Evolutionary conservation across 2,329 filamentous ascomycete species (phyloP).

Genomic region (Pyrenochaeta sp.): DNA sequence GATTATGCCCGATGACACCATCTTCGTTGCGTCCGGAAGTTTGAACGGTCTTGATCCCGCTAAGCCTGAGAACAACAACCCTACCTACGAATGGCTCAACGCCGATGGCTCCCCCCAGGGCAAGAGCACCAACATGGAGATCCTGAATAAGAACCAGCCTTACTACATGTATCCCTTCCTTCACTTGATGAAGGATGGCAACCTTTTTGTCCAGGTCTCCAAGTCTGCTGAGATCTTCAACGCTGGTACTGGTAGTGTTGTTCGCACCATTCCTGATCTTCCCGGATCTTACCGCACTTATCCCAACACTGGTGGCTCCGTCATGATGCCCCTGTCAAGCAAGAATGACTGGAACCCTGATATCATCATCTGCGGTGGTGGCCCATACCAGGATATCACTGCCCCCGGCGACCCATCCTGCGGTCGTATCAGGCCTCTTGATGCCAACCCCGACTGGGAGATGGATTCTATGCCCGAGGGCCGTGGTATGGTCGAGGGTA

Average conservation of each 20-base stretch:
- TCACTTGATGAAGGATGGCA: conserved; percentile 64
- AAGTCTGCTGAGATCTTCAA: conserved; percentile 66
- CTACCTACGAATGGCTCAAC: conserved; percentile 68
- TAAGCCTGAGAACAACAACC: conserved; percentile 66
- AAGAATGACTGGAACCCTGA: conserved; percentile 62
- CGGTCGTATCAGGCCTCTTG: conserved; percentile 63
- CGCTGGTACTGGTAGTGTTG: conserved; percentile 53
- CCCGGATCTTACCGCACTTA: conserved; percentile 66
- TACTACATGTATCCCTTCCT: conserved; percentile 72
- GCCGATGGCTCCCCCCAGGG: conserved; percentile 56
- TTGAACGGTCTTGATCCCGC: conserved; percentile 65
- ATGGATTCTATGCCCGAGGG: conserved; percentile 67
- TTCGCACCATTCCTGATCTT: conserved; percentile 60
- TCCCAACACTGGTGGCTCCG: conserved; percentile 66
- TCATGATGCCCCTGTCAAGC: conserved; percentile 62
- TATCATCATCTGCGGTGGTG: conserved; percentile 66
- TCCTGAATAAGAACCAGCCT: conserved; percentile 65
- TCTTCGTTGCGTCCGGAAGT: conserved; percentile 68
- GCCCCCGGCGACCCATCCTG: conserved; percentile 67
- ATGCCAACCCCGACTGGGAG: conserved; percentile 59
- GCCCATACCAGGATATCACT: conserved; percentile 65
- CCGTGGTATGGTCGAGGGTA: conserved; percentile 67
- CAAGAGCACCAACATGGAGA: conserved; percentile 59
- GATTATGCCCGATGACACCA: conserved; percentile 62
- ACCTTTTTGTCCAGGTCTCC: conserved; percentile 63